Evolutionary conservation across 805 yeast genomes (phyloP).

Genomic region (Ogataea naganishii): DNA sequence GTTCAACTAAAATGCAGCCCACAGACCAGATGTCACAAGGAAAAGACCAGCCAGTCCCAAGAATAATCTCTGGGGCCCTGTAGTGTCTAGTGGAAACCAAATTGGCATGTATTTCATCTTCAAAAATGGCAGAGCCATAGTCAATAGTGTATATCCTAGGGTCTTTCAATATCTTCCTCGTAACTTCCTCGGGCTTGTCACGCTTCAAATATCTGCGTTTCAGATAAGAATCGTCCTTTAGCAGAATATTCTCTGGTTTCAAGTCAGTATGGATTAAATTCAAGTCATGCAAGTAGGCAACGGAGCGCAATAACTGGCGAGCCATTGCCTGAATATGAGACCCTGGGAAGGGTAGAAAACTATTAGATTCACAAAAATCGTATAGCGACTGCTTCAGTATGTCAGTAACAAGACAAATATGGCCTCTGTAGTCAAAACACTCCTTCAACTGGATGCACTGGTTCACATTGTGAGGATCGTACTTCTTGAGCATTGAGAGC

Average conservation of each 20-base stretch:
- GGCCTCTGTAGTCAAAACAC: slow-evolving; percentile 88
- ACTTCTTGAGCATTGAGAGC: slow-evolving; percentile 59
- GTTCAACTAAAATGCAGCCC: slow-evolving; percentile 87
- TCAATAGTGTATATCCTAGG: slow-evolving; percentile 88
- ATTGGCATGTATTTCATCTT: slow-evolving; percentile 88
- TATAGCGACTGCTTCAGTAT: slow-evolving; percentile 75
- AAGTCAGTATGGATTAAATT: slow-evolving; percentile 91
- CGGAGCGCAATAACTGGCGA: slow-evolving; percentile 75
- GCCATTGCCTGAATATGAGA: slow-evolving; percentile 86
- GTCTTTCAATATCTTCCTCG: slow-evolving; percentile 47
- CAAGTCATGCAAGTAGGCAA: slow-evolving; percentile 83
- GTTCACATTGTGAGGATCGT: slow-evolving; percentile 58
- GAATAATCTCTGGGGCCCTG: slow-evolving; percentile 91
- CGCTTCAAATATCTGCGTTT: slow-evolving; percentile 28
- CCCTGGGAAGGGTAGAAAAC: slow-evolving; percentile 87
- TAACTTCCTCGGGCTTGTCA: slow-evolving; percentile 4
- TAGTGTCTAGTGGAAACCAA: slow-evolving; percentile 94
- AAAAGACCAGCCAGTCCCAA: slow-evolving; percentile 94
- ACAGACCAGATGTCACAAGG: slow-evolving; percentile 97
- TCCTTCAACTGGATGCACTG: slow-evolving; percentile 83
- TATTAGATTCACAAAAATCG: slow-evolving; percentile 82
- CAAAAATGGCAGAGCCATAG: slow-evolving; percentile 93
- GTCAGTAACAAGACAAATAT: slow-evolving; percentile 90
- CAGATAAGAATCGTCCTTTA: slow-evolving; percentile 43
- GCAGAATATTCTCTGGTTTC: slow-evolving; percentile 88